These are phyloP conservation scores for Starmerella apicola DNA, from an alignment of 805 yeast species.

Conservation along the genomic window DNA sequence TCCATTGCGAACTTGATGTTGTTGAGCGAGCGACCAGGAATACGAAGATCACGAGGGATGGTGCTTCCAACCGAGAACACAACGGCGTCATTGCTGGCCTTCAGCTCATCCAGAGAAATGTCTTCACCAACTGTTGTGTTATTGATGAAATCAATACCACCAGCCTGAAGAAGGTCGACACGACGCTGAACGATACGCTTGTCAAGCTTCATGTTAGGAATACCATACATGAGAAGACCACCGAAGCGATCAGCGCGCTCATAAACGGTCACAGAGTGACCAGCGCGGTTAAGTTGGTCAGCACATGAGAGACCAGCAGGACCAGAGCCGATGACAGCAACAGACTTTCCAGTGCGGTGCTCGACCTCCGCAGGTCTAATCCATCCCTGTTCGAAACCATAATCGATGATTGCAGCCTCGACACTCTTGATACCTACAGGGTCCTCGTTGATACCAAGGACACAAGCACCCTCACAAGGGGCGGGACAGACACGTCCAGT, in stretches of 20 bases:
- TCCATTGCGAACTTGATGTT: slow-evolving; percentile 94
- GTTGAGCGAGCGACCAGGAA: slow-evolving; percentile 83
- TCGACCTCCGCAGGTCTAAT: slow-evolving; percentile 71
- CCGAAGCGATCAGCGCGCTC: slow-evolving; percentile 94
- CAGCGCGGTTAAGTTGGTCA: slow-evolving; percentile 93
- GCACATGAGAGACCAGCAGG: slow-evolving; percentile 97
- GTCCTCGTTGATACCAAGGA: slow-evolving; percentile 81
- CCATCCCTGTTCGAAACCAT: slow-evolving; percentile 96
- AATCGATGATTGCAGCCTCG: slow-evolving; percentile 91
- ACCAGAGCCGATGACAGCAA: slow-evolving; percentile 91
- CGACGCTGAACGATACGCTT: slow-evolving; percentile 87
- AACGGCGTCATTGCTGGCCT: slow-evolving; percentile 62
- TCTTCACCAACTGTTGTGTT: slow-evolving; percentile 78
- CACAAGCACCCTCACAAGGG: slow-evolving; percentile 97
- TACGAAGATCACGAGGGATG: slow-evolving; percentile 86
- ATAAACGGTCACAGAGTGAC: slow-evolving; percentile 81
- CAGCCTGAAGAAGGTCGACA: slow-evolving; percentile 77
- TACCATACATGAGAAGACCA: slow-evolving; percentile 96
- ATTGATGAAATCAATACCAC: slow-evolving; percentile 72
- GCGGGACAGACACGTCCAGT: slow-evolving; percentile 98
- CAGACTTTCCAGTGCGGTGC: slow-evolving; percentile 66
- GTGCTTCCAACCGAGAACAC: slow-evolving; percentile 90
- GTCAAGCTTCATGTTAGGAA: slow-evolving; percentile 97
- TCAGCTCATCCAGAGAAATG: slow-evolving; percentile 56
- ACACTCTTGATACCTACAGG: slow-evolving; percentile 95